These are phyloP conservation scores for Melampsora americana DNA, from an alignment of 1,284 basidiomycete species.

Conservation along the genomic window DNA sequence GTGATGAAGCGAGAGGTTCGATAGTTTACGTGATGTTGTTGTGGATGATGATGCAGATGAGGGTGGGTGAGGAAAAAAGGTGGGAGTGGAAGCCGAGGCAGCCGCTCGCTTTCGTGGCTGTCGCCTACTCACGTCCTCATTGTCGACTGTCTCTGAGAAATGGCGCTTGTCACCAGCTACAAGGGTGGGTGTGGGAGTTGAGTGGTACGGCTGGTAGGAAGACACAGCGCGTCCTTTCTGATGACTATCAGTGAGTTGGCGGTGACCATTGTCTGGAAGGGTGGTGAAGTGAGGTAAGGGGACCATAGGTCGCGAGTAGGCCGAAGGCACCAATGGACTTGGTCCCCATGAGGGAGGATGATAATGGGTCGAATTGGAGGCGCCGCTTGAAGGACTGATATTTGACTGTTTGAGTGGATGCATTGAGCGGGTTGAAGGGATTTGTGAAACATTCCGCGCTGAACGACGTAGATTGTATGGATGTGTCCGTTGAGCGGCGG, in stretches of 20 bases:
- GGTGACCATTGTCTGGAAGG: neutral
- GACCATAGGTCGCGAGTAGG: neutral
- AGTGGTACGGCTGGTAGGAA: constrained; percentile 4
- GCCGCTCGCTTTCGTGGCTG: constrained; percentile 8
- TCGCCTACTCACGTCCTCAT: neutral
- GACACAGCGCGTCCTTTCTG: neutral
- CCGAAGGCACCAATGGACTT: neutral
- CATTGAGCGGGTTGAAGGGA: neutral
- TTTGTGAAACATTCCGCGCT: constrained; percentile 5
- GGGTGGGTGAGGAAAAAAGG: neutral
- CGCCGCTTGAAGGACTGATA: neutral
- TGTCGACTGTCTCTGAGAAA: constrained; percentile 4
- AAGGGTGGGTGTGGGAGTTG: neutral
- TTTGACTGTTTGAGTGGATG: neutral
- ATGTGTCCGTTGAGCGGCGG: constrained; percentile 6
- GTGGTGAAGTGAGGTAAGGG: neutral
- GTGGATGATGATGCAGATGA: neutral
- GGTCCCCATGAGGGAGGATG: neutral
- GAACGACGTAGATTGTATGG: constrained; percentile 35
- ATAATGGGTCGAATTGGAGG: neutral
- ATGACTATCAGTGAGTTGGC: neutral
- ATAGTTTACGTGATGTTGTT: neutral
- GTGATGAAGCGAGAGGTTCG: neutral
- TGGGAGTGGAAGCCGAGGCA: neutral
- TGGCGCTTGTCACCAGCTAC: neutral